Percentiles rank a stretch among this genome's conserved stretches.
Evolutionary conservation across 176 grass and related monocot species (phyloP).

Genomic region (Carex pumila): DNA sequence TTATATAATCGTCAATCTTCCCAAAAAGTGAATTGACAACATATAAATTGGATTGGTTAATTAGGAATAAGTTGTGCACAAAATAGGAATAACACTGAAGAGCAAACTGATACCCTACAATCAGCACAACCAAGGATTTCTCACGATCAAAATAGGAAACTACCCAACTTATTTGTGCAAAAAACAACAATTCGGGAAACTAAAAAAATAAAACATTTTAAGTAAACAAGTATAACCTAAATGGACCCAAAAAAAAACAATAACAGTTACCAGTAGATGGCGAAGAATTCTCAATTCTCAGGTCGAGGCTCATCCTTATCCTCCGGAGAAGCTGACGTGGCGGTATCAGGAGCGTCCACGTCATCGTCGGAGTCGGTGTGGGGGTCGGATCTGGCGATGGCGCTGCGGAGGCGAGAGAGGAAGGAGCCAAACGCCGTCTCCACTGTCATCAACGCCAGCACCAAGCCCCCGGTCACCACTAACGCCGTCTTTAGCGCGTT

Average conservation of each 20-base stretch:
- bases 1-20: not conserved
- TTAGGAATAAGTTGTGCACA: not conserved
- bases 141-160: not conserved
- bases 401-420: constrained; percentile 53
- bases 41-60: not conserved
- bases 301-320: not conserved
- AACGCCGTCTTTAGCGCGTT: constrained; percentile 66
- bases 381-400: constrained; percentile 40
- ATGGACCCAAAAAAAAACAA: not conserved
- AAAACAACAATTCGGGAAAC: not conserved
- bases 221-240: not conserved
- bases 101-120: not conserved
- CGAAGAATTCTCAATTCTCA: not conserved
- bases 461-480: constrained; percentile 64
- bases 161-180: not conserved
- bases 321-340: not conserved
- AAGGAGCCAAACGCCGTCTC: constrained; percentile 80
- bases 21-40: not conserved
- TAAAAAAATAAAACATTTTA: not conserved
- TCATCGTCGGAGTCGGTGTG: constrained; percentile 42
- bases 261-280: not conserved
- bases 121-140: not conserved
- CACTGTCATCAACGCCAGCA: constrained; percentile 69
- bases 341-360: constrained; percentile 23
- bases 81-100: no score